Evolutionary conservation across 192 early-diverging fungal genomes (phyloP).

Genomic region (Linnemannia hyalina): DNA sequence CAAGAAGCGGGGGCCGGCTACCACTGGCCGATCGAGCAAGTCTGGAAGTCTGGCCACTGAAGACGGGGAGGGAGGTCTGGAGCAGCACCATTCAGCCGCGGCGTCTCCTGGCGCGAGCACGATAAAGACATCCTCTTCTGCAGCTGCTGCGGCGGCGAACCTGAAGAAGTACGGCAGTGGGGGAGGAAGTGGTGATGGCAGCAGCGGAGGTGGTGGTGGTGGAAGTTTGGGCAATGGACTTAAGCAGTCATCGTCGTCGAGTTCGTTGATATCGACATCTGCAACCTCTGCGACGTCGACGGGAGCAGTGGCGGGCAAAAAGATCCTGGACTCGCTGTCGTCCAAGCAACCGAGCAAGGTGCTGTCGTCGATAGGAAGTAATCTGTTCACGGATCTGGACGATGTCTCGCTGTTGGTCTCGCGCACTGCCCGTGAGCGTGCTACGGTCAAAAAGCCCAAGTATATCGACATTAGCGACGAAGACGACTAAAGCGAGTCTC

Average conservation of each 20-base stretch:
- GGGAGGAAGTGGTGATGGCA: neutral
- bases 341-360: conserved; percentile 11
- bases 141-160: neutral
- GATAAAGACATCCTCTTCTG: neutral
- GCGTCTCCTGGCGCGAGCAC: neutral
- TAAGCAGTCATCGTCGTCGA: conserved; percentile 4
- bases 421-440: conserved; percentile 1
- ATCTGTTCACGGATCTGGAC: conserved; percentile 33
- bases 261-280: neutral
- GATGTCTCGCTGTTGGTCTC: conserved; percentile 34
- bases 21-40: conserved; percentile 5
- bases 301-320: conserved; percentile 34
- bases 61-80: neutral
- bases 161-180: neutral
- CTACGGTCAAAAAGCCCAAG: conserved; percentile 36
- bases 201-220: conserved; percentile 9
- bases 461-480: conserved; percentile 55
- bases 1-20: conserved; percentile 20
- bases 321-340: conserved; percentile 20
- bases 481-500: neutral
- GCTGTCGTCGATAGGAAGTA: conserved; percentile 3
- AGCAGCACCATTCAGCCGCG: neutral
- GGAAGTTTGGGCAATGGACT: neutral
- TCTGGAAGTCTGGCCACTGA: conserved; percentile 12
- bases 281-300: conserved; percentile 27